Base-by-base conservation (phyloP, 2,329 filamentous ascomycete genomes). In the Camillea tinctor region DNA sequence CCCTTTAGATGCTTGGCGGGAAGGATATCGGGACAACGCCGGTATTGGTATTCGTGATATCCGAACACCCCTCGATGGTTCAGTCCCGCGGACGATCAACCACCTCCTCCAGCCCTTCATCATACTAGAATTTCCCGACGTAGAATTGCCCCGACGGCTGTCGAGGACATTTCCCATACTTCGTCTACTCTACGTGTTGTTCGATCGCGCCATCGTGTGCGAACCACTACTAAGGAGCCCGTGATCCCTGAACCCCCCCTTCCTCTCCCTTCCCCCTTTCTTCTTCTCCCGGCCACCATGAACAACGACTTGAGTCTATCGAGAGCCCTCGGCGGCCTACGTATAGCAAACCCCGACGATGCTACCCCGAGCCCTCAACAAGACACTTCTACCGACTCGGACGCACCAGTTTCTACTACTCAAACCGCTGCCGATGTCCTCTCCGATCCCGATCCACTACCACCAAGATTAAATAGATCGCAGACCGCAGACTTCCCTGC, bases 341-440 rank as follows among this genome's bases (percentile, higher is more conserved):
- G 94, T 75, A 98, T 99, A 76, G 94, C 95, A 71, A 99, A 98
- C 76, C 94, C 94, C 58, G 93, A 97, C 79, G 88, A 95, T 78
- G 83, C 85, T 65, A 75, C 74, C 51, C 72, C 72, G 44, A 73
- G 69, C 60, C 66, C 73, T 57, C 68, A 74, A 30, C 68, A 64
- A 57, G 71, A 76, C 50, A 54, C 61, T 55, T 65, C 69, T 50
- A 60, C 70, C 60, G 75, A 77, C 56, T 64, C 73, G 64, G 72
- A 73, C 55, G 67, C 60, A 51, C 50, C 64, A 22, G 56, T 58
- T 23, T 55, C 58, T 60, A 65, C 58, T 60, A 65, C 62, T 60
- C 71, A 68, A 63, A 59, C 64, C 48, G 59, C 54, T 21, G 52
- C 67, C 55, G 66, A 67, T 57, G 24, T 49, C 26, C 52, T 54